Base-by-base conservation (phyloP, 495 filamentous ascomycete genomes). In the Daldinia caldariorum region DNA sequence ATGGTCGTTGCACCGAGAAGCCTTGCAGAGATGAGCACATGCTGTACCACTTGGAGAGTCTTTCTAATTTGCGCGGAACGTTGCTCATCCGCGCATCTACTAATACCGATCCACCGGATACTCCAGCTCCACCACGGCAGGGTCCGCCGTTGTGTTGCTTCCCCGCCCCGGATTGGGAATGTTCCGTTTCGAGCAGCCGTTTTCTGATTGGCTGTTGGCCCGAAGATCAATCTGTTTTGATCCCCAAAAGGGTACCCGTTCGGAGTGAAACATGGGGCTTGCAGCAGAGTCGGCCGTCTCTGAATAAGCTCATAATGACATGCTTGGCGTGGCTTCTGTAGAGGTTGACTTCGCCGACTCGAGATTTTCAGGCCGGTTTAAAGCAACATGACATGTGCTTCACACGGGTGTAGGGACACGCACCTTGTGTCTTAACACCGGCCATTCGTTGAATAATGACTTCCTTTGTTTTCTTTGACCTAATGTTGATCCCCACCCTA, bases 181-280 rank as follows among this genome's bases (percentile, higher is more conserved):
- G 50, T 66, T 70, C 67, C 67, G 61, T 70, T 70, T 70, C 58
- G 57, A 56, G 9, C 0, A 41, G 14, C 31, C n/a, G 8, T 8
- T 6, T 20, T 55, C 8, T 53, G 51, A 63, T 63, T 71, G 58
- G 63, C 26, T 49, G 14, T 32, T 43, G 0, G 37, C 32, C 20
- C 47, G 49, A 50, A 49, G 32, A 55, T 57, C 56, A 35, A 47
- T 50, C 47, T 32, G 16, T 34, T 39, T 9, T 20, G 4, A 5
- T 38, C 26, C 14, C 20, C 45, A 34, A 1, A 54, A 26, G 26
- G 51, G 16, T 16, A 20, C 20, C 8, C 3, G 32, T 22, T 39
- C 38, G 13, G 6, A 20, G 8, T 47, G n/a, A 22, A 51, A 38
- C 39, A 51, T 49, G 10, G 60, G 47, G 63, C 68, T 66, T 55